These are phyloP conservation scores for Adansonia digitata DNA, from an alignment of 345 rosid species.

Conservation along the genomic window DNA sequence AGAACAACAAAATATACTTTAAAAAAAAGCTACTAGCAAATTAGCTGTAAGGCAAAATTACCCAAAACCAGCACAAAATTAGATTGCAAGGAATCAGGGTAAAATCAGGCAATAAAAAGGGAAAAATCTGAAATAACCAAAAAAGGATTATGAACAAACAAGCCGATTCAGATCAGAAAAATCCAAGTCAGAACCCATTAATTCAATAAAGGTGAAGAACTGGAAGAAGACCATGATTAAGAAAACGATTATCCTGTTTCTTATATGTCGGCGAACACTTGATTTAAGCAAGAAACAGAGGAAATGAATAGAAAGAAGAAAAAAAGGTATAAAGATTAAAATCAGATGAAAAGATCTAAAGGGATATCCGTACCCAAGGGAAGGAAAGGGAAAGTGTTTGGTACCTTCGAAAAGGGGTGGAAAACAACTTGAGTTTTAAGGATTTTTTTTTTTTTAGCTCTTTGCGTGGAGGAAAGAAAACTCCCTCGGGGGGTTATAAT, in stretches of 20 bases:
- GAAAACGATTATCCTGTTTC: neutral
- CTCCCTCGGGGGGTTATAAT: conserved; percentile 6
- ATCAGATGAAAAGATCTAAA: neutral
- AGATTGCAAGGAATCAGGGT: neutral
- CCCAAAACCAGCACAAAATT: neutral
- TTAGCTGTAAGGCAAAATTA: neutral
- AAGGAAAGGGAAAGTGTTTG: neutral
- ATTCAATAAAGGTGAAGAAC: neutral
- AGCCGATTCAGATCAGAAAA: neutral
- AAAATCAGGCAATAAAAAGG: neutral
- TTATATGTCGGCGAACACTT: conserved; percentile 6
- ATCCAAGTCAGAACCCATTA: neutral
- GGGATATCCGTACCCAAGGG: neutral
- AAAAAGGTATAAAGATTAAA: neutral
- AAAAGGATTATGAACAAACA: neutral
- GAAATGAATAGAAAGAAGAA: neutral
- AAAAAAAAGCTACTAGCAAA: neutral
- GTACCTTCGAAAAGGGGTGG: neutral
- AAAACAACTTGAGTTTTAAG: neutral
- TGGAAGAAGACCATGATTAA: neutral
- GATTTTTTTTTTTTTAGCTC: neutral
- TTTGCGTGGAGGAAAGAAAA: conserved; percentile 5
- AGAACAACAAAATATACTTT: neutral
- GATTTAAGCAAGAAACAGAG: neutral
- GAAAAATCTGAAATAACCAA: neutral